phyloP scores from a whole-genome alignment of 768 basidiomycete species.

The Phlebiopsis flavidoalba region DNA sequence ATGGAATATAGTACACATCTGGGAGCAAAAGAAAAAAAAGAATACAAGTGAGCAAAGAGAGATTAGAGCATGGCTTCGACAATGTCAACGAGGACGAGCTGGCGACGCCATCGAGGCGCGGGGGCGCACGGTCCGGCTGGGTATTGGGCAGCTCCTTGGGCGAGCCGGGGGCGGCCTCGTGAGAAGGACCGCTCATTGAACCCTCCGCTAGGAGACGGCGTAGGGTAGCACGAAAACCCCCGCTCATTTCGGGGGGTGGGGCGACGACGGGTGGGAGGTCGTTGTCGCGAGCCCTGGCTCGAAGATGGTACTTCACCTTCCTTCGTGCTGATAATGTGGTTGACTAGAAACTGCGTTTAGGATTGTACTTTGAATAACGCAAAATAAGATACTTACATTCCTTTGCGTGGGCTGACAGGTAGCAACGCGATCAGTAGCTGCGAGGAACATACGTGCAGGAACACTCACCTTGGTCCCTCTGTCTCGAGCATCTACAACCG shows the following conservation, averaged over 20 bases:
- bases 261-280: background rate
- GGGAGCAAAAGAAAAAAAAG: background rate
- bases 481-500: constrained; percentile 53
- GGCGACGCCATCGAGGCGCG: background rate
- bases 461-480: constrained; percentile 61
- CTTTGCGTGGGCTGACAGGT: constrained; percentile 56
- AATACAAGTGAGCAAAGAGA: background rate
- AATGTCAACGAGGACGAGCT: background rate
- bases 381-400: constrained; percentile 53
- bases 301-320: background rate
- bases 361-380: background rate
- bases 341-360: constrained; percentile 19
- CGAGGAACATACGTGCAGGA: too few relatives aligned
- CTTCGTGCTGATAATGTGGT: constrained; percentile 26
- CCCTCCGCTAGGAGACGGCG: background rate
- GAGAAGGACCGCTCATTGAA: background rate
- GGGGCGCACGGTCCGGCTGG: background rate
- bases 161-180: background rate
- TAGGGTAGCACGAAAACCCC: background rate
- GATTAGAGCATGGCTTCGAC: background rate
- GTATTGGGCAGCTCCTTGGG: background rate
- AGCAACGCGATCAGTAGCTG: background rate
- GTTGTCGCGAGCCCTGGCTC: background rate
- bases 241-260: too few relatives aligned
- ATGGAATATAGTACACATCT: background rate